Conservation (phyloP, 805 yeast genomes). For the Jamesozyma lodderae region DNA sequence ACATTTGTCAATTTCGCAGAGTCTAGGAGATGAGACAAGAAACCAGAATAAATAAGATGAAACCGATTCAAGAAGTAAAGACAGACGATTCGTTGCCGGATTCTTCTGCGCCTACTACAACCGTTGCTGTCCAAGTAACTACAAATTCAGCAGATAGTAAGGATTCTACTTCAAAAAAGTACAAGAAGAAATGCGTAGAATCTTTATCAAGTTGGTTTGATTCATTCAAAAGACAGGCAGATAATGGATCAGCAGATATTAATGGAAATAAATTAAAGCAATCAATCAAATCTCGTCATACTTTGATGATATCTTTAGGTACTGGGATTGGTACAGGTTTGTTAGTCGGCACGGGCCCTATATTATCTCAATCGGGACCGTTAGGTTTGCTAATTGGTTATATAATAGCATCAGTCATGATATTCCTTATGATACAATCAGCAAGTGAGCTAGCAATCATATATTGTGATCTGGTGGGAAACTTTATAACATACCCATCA, state of each 20-base stretch:
- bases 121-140: background rate
- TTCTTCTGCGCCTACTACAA: background rate
- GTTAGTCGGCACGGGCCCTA: conserved; percentile 45
- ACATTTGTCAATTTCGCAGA: too few relatives aligned
- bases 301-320: conserved; percentile 50
- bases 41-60: too few relatives aligned
- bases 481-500: conserved; percentile 47
- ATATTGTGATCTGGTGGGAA: conserved; percentile 49
- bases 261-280: conserved; percentile 2
- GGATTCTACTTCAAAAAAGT: background rate
- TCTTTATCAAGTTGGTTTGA: background rate
- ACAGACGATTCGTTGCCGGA: too few relatives aligned
- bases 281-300: conserved; percentile 13
- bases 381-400: conserved; percentile 44
- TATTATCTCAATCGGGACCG: conserved; percentile 37
- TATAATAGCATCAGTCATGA: conserved; percentile 45
- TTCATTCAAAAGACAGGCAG: background rate
- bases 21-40: too few relatives aligned
- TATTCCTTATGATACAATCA: conserved; percentile 46
- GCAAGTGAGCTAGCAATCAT: conserved; percentile 57
- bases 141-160: background rate
- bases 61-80: too few relatives aligned
- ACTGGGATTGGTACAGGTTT: conserved; percentile 77
- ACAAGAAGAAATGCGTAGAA: too few relatives aligned
- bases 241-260: background rate